phyloP scores from a whole-genome alignment of 75 land plant species.

The Azolla pinnata region DNA sequence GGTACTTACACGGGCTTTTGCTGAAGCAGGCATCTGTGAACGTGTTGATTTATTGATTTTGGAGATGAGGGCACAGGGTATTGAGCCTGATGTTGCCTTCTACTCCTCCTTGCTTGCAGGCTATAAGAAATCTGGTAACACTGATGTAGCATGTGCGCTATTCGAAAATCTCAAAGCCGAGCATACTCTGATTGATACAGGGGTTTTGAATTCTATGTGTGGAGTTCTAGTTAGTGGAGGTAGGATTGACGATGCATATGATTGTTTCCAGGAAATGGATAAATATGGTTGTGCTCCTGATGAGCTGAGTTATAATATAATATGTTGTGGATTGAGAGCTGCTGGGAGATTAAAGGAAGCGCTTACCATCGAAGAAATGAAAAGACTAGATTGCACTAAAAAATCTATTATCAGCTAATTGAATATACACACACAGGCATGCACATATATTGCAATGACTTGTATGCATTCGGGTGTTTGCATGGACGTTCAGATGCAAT shows the following conservation, averaged over 20 bases:
- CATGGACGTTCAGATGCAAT: too few relatives aligned
- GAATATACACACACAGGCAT: too few relatives aligned
- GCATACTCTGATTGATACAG: background rate
- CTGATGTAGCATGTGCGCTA: slow-evolving; percentile 35
- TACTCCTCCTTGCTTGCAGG: slow-evolving; percentile 40
- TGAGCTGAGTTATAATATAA: background rate
- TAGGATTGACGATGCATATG: background rate
- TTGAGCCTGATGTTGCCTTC: slow-evolving; percentile 26
- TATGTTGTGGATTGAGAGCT: background rate
- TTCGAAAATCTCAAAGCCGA: slow-evolving; percentile 34
- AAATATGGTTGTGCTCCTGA: slow-evolving; percentile 2
- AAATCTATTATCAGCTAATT: too few relatives aligned
- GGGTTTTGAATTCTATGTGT: background rate
- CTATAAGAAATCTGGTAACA: slow-evolving; percentile 49
- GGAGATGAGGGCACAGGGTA: slow-evolving; percentile 54
- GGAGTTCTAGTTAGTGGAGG: slow-evolving; percentile 3
- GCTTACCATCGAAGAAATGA: background rate
- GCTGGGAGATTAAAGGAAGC: background rate
- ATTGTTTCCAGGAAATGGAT: slow-evolving; percentile 4
- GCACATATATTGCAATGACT: too few relatives aligned
- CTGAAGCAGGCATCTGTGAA: slow-evolving; percentile 36
- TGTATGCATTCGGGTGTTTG: too few relatives aligned
- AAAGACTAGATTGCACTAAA: background rate
- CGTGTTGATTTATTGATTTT: slow-evolving; percentile 36
- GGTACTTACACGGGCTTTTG: slow-evolving; percentile 43